Evolutionary conservation across 371 early-diverging fungal genomes (phyloP).

Genomic region (Massospora cicadina): DNA sequence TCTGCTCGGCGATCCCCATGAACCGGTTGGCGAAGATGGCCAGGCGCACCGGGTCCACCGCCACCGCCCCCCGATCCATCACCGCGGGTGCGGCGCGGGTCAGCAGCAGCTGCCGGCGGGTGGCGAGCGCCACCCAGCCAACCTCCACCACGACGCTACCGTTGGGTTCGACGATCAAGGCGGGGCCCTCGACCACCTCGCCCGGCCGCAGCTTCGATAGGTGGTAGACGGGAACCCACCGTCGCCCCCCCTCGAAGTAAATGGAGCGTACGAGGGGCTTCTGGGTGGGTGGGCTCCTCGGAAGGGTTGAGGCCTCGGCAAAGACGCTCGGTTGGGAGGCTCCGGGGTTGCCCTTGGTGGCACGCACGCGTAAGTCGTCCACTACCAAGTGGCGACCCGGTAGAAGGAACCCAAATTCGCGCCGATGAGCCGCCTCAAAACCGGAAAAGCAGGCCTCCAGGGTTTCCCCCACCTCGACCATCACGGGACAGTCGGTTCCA

Average conservation of each 20-base stretch:
- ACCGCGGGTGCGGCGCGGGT: slow-evolving; percentile 40
- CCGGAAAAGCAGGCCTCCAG: slow-evolving; percentile 35
- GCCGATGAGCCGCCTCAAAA: slow-evolving; percentile 52
- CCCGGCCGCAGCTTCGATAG: slow-evolving; percentile 45
- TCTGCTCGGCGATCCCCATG: slow-evolving; percentile 95
- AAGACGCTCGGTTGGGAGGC: slow-evolving; percentile 1
- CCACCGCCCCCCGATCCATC: slow-evolving; percentile 75
- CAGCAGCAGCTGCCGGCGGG: slow-evolving; percentile 59
- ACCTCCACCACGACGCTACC: slow-evolving; percentile 80
- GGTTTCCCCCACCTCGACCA: slow-evolving; percentile 49
- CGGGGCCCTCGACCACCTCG: slow-evolving; percentile 57
- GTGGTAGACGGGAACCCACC: slow-evolving; percentile 52
- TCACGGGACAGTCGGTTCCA: slow-evolving; percentile 86
- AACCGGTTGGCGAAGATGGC: slow-evolving; percentile 89
- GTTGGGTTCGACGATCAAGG: slow-evolving; percentile 71
- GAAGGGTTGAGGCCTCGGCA: slow-evolving; percentile 9
- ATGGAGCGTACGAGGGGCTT: slow-evolving; percentile 24
- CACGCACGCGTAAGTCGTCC: slow-evolving; percentile 85
- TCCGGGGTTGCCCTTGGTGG: slow-evolving; percentile 20
- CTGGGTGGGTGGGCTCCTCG: not conserved
- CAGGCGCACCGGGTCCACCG: slow-evolving; percentile 60
- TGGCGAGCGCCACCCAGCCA: slow-evolving; percentile 49
- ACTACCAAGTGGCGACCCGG: slow-evolving; percentile 63
- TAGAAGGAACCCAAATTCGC: slow-evolving; percentile 84
- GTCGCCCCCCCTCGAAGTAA: slow-evolving; percentile 68